Evolutionary conservation across 2,329 filamentous ascomycete species (phyloP).

Genomic region (Pseudogymnoascus sp.): DNA sequence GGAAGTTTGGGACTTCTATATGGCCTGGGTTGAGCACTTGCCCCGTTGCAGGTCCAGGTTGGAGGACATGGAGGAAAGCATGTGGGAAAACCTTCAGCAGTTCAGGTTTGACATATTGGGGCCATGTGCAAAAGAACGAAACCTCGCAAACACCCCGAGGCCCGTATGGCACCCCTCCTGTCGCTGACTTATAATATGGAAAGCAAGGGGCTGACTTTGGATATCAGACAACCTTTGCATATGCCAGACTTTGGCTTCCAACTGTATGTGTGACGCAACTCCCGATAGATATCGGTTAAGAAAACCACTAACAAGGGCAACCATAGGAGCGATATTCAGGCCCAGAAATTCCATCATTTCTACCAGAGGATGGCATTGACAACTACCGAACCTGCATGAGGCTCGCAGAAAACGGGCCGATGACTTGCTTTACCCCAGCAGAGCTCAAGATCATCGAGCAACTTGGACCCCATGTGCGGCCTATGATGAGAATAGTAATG

Average conservation of each 20-base stretch:
- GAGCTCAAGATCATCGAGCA: not conserved
- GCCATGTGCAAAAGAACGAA: not conserved
- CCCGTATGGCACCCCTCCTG: not conserved
- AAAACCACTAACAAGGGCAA: not conserved
- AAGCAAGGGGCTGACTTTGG: not conserved
- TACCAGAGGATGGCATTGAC: not conserved
- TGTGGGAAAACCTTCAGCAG: slow-evolving; percentile 5
- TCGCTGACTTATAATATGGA: not conserved
- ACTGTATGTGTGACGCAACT: not conserved
- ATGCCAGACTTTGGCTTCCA: slow-evolving; percentile 4
- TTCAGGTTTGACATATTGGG: not conserved
- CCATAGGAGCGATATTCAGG: not conserved
- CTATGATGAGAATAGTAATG: slow-evolving; percentile 1
- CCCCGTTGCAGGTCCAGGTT: not conserved
- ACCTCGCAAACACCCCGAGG: not conserved
- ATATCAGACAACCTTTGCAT: not conserved
- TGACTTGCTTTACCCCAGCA: not conserved
- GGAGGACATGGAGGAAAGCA: slow-evolving; percentile 1
- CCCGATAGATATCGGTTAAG: not conserved
- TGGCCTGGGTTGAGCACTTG: slow-evolving; percentile 11
- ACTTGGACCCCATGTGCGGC: not conserved
- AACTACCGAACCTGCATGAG: not conserved
- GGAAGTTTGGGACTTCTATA: slow-evolving; percentile 15
- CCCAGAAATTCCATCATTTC: not conserved
- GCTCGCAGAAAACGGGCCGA: not conserved